Evolutionary conservation across 2,329 filamentous ascomycete species (phyloP).

Genomic region (Ophiocordyceps unilateralis): DNA sequence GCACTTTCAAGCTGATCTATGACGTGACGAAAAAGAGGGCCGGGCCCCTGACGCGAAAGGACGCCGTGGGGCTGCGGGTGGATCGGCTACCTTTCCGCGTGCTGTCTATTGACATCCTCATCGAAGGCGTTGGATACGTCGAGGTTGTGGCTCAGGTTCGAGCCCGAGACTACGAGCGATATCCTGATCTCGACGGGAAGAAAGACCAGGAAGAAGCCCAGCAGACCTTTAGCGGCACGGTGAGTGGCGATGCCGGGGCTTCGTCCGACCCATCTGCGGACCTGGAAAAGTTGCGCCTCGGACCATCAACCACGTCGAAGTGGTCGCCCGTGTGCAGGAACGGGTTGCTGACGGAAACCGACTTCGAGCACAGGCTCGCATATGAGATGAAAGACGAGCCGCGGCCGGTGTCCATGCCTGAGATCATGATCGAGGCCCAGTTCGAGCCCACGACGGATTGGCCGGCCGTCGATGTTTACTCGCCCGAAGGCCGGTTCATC

Average conservation of each 20-base stretch:
- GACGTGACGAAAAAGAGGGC: slow-evolving; percentile 71
- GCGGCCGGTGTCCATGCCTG: background rate
- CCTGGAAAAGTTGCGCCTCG: no score
- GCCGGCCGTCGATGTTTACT: slow-evolving; percentile 71
- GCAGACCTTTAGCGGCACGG: background rate
- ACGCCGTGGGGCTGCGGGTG: slow-evolving; percentile 44
- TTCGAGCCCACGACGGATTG: slow-evolving; percentile 29
- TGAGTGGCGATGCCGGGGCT: background rate
- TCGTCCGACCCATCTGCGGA: no score
- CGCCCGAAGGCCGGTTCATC: slow-evolving; percentile 68
- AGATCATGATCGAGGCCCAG: slow-evolving; percentile 53
- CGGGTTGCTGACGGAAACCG: no score
- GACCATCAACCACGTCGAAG: no score
- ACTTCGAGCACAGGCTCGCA: no score
- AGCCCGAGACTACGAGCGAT: slow-evolving; percentile 23
- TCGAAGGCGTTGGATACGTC: slow-evolving; percentile 89
- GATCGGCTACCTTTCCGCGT: slow-evolving; percentile 64
- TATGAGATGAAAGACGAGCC: no score
- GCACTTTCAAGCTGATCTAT: slow-evolving; percentile 55
- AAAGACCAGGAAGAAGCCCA: slow-evolving; percentile 1
- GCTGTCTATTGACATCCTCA: slow-evolving; percentile 64
- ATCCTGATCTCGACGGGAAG: background rate
- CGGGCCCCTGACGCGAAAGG: slow-evolving; percentile 50
- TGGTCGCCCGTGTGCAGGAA: no score
- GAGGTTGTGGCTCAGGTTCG: slow-evolving; percentile 75